Conservation (phyloP, 176 grass and related monocot genomes). For the Triticum turgidum region DNA sequence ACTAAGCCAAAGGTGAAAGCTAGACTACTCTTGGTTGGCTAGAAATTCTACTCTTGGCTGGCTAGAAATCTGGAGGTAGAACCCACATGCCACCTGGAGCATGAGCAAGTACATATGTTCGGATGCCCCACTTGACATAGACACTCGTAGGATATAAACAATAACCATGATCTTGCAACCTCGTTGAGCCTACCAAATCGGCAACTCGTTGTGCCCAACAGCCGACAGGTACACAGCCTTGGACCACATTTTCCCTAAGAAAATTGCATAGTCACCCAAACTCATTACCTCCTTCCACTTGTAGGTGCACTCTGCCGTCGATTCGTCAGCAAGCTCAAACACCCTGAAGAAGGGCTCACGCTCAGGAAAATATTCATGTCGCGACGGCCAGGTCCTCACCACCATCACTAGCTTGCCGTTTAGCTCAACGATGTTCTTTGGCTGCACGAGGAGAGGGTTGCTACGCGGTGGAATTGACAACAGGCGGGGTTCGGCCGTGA, state of each 20-base stretch:
- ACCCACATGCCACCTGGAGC: no score
- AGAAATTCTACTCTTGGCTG: no score
- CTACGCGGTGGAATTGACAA: not conserved
- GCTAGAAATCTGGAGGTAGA: no score
- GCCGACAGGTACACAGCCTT: not conserved
- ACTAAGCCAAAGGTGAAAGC: no score
- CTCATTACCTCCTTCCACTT: not conserved
- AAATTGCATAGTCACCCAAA: not conserved
- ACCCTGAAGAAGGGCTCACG: not conserved
- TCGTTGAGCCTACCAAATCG: no score
- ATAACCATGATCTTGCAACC: no score
- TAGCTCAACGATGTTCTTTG: not conserved
- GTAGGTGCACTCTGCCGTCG: not conserved
- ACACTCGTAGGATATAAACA: no score
- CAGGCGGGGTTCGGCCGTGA: not conserved
- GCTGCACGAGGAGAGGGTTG: rapidly evolving
- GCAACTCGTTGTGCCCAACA: not conserved
- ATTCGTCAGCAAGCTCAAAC: not conserved
- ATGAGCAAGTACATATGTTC: no score
- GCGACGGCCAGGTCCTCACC: not conserved
- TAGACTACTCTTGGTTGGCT: no score
- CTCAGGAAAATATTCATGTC: not conserved
- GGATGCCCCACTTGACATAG: no score
- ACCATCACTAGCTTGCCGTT: not conserved
- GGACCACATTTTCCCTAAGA: not conserved